These are phyloP conservation scores for Pugionium dolabratum DNA, from an alignment of 345 rosid species.

Conservation along the genomic window DNA sequence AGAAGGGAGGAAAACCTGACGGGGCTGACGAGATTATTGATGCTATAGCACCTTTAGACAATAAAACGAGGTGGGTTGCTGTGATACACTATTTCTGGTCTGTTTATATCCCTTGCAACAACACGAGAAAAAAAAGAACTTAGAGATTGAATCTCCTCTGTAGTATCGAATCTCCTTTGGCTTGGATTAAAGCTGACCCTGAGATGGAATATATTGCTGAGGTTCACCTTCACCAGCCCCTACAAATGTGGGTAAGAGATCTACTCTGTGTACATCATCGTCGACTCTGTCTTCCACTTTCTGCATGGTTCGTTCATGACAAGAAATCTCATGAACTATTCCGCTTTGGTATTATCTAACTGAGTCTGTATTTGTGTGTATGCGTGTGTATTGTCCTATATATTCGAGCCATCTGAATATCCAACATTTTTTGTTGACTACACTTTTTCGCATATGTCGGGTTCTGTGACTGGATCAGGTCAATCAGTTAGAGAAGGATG, in stretches of 20 bases:
- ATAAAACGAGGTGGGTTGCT: conserved; percentile 68
- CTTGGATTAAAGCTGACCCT: conserved; percentile 97
- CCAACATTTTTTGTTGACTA: conserved; percentile 19
- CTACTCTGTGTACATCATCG: conserved; percentile 25
- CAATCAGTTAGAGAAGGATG: conserved; percentile 93
- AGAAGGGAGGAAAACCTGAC: conserved; percentile 90
- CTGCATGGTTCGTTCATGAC: conserved; percentile 30
- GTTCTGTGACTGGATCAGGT: conserved; percentile 54
- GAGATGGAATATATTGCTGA: conserved; percentile 98
- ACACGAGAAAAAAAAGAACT: conserved; percentile 18
- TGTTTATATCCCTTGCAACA: conserved; percentile 31
- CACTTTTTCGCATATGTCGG: conserved; percentile 10
- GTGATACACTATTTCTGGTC: conserved; percentile 23
- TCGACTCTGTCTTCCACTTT: conserved; percentile 19
- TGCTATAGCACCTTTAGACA: conserved; percentile 53
- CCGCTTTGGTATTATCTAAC: conserved; percentile 16
- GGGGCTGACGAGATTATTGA: conserved; percentile 92
- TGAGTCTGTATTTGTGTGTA: conserved; percentile 8
- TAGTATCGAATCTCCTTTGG: conserved; percentile 91
- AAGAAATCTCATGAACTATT: conserved; percentile 20
- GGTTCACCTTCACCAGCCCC: conserved; percentile 94
- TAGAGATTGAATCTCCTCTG: conserved; percentile 35
- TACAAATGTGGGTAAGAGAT: conserved; percentile 97
- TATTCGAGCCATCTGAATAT: conserved; percentile 14
- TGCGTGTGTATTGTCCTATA: conserved; percentile 15